These are phyloP conservation scores for Hyphochytrium catenoides DNA, from an alignment of 352 stramenopile genomes.

Conservation along the genomic window DNA sequence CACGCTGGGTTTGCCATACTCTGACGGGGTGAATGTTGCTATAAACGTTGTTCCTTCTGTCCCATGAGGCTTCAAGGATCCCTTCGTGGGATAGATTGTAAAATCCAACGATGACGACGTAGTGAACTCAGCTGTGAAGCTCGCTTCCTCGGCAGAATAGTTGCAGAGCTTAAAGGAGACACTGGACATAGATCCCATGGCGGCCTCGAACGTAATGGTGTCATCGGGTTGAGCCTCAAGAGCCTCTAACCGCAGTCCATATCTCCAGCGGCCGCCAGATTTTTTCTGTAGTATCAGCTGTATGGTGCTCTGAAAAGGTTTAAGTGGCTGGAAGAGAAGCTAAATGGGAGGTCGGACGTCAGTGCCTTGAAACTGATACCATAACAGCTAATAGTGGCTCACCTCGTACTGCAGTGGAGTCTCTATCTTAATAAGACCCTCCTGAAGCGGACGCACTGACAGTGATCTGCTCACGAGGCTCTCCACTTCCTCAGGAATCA, in stretches of 20 bases:
- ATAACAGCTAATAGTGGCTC: too few relatives aligned
- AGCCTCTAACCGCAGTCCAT: conserved; percentile 51
- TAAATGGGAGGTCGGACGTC: too few relatives aligned
- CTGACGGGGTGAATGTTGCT: conserved; percentile 65
- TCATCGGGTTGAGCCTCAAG: conserved; percentile 57
- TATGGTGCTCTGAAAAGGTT: conserved; percentile 41
- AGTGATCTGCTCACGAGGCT: conserved; percentile 8
- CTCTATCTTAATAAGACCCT: conserved; percentile 3
- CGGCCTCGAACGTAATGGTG: conserved; percentile 55
- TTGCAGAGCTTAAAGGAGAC: conserved; percentile 65
- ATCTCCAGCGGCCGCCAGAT: conserved; percentile 54
- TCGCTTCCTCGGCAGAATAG: conserved; percentile 34
- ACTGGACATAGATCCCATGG: conserved; percentile 47
- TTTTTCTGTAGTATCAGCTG: conserved; percentile 47
- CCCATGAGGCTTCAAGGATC: conserved; percentile 38
- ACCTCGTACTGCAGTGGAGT: not conserved
- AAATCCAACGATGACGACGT: conserved; percentile 58
- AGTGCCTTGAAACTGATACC: too few relatives aligned
- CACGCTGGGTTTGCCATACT: conserved; percentile 70
- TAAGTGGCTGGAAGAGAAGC: conserved; percentile 56
- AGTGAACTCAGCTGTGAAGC: conserved; percentile 64
- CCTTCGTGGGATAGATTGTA: conserved; percentile 49
- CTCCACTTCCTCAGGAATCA: conserved; percentile 3
- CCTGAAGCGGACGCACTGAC: conserved; percentile 7
- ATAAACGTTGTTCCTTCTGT: conserved; percentile 47